Evolutionary conservation across 2,329 filamentous ascomycete genomes (phyloP).

Genomic region (Cercospora janseana): DNA sequence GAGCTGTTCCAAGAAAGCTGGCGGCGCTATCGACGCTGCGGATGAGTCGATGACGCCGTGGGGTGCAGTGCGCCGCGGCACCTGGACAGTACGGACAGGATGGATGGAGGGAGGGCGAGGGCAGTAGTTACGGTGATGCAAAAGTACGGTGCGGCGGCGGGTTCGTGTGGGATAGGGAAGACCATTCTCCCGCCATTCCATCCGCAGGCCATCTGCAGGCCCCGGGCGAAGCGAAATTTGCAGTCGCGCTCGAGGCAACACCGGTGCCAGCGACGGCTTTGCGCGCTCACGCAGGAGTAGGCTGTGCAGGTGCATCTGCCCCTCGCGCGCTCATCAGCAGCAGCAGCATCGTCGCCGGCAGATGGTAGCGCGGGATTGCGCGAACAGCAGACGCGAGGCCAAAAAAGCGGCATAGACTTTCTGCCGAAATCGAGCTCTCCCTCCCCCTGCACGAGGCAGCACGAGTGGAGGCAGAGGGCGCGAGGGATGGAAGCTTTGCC

Average conservation of each 20-base stretch:
- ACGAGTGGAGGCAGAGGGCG: not conserved
- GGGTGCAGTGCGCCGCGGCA: not conserved
- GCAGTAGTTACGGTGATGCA: no score
- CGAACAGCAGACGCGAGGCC: no score
- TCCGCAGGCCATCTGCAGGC: slow-evolving; percentile 1
- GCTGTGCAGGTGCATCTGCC: not conserved
- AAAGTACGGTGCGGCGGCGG: not conserved
- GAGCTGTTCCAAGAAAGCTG: not conserved
- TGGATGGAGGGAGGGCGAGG: no score
- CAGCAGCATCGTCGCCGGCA: not conserved
- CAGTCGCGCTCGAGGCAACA: slow-evolving; percentile 1
- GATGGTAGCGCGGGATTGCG: no score
- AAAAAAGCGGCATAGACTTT: no score
- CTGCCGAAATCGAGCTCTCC: slow-evolving; percentile 5
- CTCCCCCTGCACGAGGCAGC: slow-evolving; percentile 18
- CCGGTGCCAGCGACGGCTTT: slow-evolving; percentile 5
- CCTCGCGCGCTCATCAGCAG: not conserved
- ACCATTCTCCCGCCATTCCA: slow-evolving; percentile 18
- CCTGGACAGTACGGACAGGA: no score
- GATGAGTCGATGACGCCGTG: not conserved
- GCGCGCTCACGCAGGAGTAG: slow-evolving; percentile 10
- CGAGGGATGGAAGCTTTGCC: slow-evolving; percentile 20
- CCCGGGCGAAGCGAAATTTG: slow-evolving; percentile 23
- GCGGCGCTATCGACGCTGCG: not conserved
- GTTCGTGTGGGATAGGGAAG: no score